Conservation (phyloP, 202 grass and related monocot genomes). For the Alloteropsis angusta region DNA sequence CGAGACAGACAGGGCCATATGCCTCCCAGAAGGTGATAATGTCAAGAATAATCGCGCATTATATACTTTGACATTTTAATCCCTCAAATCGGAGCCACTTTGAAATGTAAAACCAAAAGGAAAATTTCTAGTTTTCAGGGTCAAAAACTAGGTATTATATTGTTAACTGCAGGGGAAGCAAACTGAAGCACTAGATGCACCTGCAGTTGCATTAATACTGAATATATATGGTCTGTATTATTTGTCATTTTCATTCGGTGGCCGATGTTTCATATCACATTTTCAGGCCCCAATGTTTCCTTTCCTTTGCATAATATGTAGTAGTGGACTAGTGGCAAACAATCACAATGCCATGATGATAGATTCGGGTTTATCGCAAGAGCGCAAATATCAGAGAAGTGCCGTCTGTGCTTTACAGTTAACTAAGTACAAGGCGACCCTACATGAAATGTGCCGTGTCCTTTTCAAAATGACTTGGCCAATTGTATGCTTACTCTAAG, state of each 20-base stretch:
- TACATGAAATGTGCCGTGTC: neutral
- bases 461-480: neutral
- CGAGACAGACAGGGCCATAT: neutral
- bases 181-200: neutral
- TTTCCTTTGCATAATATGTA: slow-evolving; percentile 16
- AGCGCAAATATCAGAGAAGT: neutral
- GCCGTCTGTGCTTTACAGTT: neutral
- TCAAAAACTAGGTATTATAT: neutral
- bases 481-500: neutral
- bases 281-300: slow-evolving; percentile 2
- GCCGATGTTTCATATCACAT: neutral
- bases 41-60: neutral
- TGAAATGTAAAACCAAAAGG: neutral
- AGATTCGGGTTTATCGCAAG: slow-evolving; percentile 17
- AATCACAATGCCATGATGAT: neutral
- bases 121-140: neutral
- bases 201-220: neutral
- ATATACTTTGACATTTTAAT: neutral
- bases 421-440: neutral
- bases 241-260: slow-evolving; percentile 7
- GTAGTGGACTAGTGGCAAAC: neutral
- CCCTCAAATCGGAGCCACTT: neutral
- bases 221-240: neutral
- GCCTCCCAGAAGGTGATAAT: neutral
- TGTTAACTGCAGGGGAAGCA: neutral